Evolutionary conservation across 2,329 filamentous ascomycete genomes (phyloP).

Genomic region (Botrytis fabae): DNA sequence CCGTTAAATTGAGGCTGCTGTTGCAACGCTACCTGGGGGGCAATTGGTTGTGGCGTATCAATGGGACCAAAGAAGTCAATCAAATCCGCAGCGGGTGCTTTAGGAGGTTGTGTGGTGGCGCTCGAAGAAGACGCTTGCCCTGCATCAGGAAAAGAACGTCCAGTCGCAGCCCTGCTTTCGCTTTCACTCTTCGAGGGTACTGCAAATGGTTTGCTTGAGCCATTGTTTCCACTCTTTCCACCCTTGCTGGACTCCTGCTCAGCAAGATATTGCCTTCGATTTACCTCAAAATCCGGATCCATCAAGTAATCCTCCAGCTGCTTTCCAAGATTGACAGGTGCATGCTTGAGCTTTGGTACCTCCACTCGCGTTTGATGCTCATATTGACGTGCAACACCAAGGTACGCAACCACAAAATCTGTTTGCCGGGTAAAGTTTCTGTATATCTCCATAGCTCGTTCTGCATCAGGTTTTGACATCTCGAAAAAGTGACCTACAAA

Average conservation of each 20-base stretch:
- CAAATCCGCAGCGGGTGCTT: constrained; percentile 71
- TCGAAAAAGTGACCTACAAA: constrained; percentile 89
- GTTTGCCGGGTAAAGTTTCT: constrained; percentile 90
- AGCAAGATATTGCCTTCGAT: constrained; percentile 86
- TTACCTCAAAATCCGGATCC: constrained; percentile 92
- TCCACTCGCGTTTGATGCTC: constrained; percentile 90
- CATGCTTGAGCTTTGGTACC: constrained; percentile 96
- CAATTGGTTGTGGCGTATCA: constrained; percentile 77
- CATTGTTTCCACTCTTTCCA: constrained; percentile 31
- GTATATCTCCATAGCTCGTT: constrained; percentile 89
- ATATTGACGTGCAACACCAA: constrained; percentile 83
- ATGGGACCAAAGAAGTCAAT: constrained; percentile 97
- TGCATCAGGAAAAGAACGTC: constrained; percentile 38
- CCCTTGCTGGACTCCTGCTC: constrained; percentile 73
- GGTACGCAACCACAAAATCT: constrained; percentile 86
- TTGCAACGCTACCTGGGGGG: constrained; percentile 44
- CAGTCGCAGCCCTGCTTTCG: constrained; percentile 36
- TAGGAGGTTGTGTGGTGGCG: constrained; percentile 45
- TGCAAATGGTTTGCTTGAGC: constrained; percentile 48
- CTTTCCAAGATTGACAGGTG: constrained; percentile 84
- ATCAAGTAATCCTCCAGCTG: constrained; percentile 93
- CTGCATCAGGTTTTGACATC: constrained; percentile 92
- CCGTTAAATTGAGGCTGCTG: constrained; percentile 41
- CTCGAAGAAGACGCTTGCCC: constrained; percentile 45
- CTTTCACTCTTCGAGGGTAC: constrained; percentile 41